phyloP scores from a whole-genome alignment of 2,329 filamentous ascomycete genomes.

The Phyllosticta capitalensis region DNA sequence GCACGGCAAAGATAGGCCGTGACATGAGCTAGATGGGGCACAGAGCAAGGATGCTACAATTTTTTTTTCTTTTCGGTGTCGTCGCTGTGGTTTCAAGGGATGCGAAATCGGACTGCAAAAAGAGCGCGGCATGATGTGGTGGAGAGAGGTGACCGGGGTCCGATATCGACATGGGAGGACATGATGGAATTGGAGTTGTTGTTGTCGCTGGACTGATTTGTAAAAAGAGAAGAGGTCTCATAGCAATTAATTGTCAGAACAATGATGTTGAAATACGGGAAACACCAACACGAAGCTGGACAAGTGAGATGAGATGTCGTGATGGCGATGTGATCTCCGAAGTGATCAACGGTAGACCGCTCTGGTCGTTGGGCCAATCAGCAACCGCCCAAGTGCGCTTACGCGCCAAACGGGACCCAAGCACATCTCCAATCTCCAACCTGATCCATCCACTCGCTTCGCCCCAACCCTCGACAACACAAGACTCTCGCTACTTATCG shows the following conservation, averaged over 20 bases:
- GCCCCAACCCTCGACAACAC: neutral
- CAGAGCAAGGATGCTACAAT: neutral
- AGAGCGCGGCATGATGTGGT: no score
- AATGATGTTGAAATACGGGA: no score
- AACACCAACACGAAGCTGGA: no score
- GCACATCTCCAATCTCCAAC: no score
- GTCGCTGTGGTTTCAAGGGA: neutral
- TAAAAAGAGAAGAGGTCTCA: no score
- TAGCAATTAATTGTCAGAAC: no score
- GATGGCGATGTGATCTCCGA: neutral
- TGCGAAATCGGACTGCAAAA: neutral
- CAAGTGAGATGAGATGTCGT: neutral
- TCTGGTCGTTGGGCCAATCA: neutral
- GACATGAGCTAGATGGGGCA: neutral
- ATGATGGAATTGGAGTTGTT: no score
- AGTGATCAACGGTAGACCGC: no score
- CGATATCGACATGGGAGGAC: neutral
- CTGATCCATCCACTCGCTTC: neutral
- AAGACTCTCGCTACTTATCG: neutral
- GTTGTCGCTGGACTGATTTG: no score
- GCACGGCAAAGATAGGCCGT: neutral
- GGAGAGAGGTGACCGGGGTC: neutral
- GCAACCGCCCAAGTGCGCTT: neutral
- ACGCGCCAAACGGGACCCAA: neutral
- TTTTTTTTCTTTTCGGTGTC: neutral